These are phyloP conservation scores for Lactarius psammicola DNA, from an alignment of 768 basidiomycete genomes.

Conservation along the genomic window DNA sequence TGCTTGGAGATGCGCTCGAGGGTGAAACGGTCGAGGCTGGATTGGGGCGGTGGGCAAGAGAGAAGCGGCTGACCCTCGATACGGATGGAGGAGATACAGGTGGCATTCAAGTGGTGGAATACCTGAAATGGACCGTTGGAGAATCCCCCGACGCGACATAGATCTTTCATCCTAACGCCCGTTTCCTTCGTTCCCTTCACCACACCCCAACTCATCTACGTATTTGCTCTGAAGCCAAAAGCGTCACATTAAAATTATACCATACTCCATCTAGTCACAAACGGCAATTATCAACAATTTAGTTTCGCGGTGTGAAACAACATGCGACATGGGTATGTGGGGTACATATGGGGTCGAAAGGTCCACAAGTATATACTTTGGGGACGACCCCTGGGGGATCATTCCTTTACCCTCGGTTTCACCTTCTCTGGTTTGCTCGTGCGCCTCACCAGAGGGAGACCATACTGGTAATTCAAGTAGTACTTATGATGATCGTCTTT, in stretches of 20 bases:
- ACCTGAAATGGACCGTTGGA: constrained; percentile 27
- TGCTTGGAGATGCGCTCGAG: constrained; percentile 19
- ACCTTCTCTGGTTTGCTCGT: constrained; percentile 2
- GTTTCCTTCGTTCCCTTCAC: neutral
- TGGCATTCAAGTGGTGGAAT: constrained; percentile 25
- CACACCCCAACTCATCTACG: neutral
- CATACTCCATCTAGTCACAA: neutral
- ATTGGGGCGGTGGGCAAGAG: constrained; percentile 25
- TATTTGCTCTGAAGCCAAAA: neutral
- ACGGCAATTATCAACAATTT: neutral
- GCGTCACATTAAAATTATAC: neutral
- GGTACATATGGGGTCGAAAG: neutral
- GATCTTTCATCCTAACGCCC: neutral
- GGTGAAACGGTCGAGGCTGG: constrained; percentile 26
- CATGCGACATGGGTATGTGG: neutral
- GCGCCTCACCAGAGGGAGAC: constrained; percentile 42
- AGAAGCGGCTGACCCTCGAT: constrained; percentile 20
- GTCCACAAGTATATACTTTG: neutral
- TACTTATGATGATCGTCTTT: constrained; percentile 59
- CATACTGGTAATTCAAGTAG: constrained; percentile 41
- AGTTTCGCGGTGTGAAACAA: neutral
- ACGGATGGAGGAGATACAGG: constrained; percentile 19
- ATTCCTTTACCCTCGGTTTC: constrained; percentile 2
- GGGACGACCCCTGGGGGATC: neutral
- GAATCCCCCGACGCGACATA: constrained; percentile 6